These are phyloP conservation scores for Dispira parvispora DNA, from an alignment of 192 early-diverging fungal species.

Conservation along the genomic window DNA sequence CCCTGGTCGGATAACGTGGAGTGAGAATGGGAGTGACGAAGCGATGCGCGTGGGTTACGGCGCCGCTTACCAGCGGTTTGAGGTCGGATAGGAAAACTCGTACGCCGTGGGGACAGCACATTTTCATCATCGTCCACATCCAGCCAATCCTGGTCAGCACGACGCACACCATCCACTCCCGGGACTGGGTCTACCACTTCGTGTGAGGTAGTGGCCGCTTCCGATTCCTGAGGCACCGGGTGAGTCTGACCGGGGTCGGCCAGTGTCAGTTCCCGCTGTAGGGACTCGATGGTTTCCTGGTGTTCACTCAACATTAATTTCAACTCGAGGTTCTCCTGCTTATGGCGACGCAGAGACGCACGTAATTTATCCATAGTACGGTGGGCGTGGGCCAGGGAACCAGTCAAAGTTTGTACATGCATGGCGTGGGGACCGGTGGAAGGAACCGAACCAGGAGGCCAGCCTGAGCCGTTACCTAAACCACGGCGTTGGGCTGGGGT, in stretches of 20 bases:
- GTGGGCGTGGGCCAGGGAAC: conserved; percentile 24
- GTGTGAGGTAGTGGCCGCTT: no score
- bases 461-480: neutral
- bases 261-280: conserved; percentile 26
- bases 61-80: neutral
- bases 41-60: no score
- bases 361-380: conserved; percentile 35
- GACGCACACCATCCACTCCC: neutral
- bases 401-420: conserved; percentile 8
- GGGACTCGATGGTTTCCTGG: conserved; percentile 36
- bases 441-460: conserved; percentile 3
- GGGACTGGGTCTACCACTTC: neutral
- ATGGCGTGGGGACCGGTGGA: neutral
- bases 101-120: neutral
- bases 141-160: neutral
- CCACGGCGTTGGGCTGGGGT: conserved; percentile 19
- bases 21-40: no score
- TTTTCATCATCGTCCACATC: conserved; percentile 10
- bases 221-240: no score
- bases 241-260: neutral
- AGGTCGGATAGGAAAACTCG: neutral
- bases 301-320: conserved; percentile 33
- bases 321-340: conserved; percentile 33
- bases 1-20: no score
- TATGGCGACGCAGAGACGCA: conserved; percentile 31